These are phyloP conservation scores for Backusella australiensis DNA, from an alignment of 192 early-diverging fungal genomes.

Conservation along the genomic window DNA sequence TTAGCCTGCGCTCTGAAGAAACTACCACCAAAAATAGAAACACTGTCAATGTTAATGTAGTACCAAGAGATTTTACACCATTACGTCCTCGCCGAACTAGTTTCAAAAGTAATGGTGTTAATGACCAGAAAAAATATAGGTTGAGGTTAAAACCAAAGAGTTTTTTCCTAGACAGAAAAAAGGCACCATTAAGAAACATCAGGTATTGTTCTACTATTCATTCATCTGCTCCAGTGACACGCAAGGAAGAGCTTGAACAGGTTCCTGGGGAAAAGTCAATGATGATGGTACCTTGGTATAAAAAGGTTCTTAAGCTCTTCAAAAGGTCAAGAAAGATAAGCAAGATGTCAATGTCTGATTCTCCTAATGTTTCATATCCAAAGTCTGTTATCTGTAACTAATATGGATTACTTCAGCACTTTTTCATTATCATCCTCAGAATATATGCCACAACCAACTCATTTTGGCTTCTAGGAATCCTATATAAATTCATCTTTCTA, in stretches of 20 bases:
- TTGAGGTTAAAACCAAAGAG: background rate
- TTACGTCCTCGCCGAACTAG: background rate
- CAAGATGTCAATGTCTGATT: background rate
- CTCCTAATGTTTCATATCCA: background rate
- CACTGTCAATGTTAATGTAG: background rate
- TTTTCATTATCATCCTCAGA: background rate
- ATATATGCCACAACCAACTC: background rate
- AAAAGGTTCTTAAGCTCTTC: background rate
- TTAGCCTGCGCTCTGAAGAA: background rate
- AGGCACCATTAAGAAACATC: background rate
- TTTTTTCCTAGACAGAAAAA: background rate
- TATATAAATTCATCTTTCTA: background rate
- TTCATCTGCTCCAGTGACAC: background rate
- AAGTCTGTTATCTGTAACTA: background rate
- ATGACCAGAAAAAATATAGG: background rate
- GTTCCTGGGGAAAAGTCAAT: background rate
- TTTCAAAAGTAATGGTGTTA: background rate
- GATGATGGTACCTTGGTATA: background rate
- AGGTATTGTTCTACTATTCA: background rate
- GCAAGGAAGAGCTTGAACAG: background rate
- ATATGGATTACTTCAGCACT: background rate
- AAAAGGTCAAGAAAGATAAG: background rate
- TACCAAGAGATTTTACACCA: background rate
- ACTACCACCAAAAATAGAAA: background rate
- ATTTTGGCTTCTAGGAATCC: background rate